Percentiles rank a stretch among this genome's conserved stretches.
phyloP scores from a whole-genome alignment of 768 basidiomycete species.

The Clavulina sp. region DNA sequence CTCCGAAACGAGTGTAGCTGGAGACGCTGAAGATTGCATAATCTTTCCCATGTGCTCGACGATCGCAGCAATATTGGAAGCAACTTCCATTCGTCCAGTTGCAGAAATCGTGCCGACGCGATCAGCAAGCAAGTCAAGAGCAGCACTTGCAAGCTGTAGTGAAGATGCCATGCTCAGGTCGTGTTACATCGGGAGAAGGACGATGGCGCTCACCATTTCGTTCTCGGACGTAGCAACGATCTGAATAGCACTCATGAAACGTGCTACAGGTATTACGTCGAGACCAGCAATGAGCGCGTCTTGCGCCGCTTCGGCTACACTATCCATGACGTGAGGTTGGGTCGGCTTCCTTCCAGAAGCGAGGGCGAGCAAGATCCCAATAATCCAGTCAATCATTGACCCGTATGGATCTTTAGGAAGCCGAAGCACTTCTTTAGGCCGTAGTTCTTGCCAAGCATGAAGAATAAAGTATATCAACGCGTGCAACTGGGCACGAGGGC shows the following conservation, averaged over 20 bases:
- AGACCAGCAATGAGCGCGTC: constrained; percentile 36
- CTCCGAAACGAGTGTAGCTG: neutral
- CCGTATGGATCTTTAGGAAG: no score
- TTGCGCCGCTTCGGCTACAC: constrained; percentile 30
- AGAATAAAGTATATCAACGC: no score
- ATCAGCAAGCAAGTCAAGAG: constrained; percentile 49
- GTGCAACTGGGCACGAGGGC: no score
- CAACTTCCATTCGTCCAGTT: constrained; percentile 34
- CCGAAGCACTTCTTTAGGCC: no score
- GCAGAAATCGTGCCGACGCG: constrained; percentile 45
- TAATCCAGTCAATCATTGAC: no score
- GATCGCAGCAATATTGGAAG: constrained; percentile 34
- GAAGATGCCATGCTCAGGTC: neutral
- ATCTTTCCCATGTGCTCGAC: constrained; percentile 24
- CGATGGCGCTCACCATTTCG: constrained; percentile 34
- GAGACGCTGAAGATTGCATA: neutral
- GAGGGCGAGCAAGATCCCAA: no score
- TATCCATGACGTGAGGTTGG: no score
- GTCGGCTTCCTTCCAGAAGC: no score
- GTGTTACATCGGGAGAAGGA: neutral
- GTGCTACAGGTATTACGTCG: constrained; percentile 44
- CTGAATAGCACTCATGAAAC: constrained; percentile 44
- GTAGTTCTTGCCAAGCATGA: no score
- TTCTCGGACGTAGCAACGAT: constrained; percentile 39
- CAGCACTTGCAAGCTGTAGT: constrained; percentile 42